Evolutionary conservation across 331 rosid genomes (phyloP), one percentile per base, ranked within the genome.

Genomic region (Quercus tomentella): DNA sequence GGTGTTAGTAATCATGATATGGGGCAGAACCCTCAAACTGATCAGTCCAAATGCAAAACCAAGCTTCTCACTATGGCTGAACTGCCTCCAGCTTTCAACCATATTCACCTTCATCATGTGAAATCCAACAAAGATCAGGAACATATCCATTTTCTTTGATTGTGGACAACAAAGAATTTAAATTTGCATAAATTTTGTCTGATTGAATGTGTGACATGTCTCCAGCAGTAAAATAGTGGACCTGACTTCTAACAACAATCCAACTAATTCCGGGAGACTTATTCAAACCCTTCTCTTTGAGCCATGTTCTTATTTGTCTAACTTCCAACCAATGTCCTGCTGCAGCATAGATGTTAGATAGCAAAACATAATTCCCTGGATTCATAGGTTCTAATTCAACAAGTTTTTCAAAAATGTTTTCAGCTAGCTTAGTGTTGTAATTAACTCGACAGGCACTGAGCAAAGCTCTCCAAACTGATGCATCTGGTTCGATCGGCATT

Each of bases 401-500:
- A 37, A 88, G 86, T 67, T 88, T 83, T 58, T 79, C 79, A 78
- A 83, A 88, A 56, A 83, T n/a, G 16, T 51, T 54, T 56, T 63
- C 81, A 25, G 86, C 87, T 76, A 83, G 76, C 56, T 75, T 18
- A 10, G 74, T 65, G 15, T 78, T 73, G 66, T 65, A 72, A 74
- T 63, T 56, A 78, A 56, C 76, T 52, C 78, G 86, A 81, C 89
- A 85, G n/a, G 86, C 85, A 81, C 80, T 83, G 22, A 88, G 86
- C 79, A 88, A 77, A 76, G 91, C 91, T 71, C 89, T 88, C 91
- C 89, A 88, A 41, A 88, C 33, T 9, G 89, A 83, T 56, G 86
- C 87, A 81, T 88, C 84, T 3, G 84, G 82, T 70, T 83, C 72
- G 11, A 76, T 56, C 35, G 87, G 89, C 84, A 83, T 81, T 31